phyloP scores from a whole-genome alignment of 2,329 filamentous ascomycete species.

The Aspergillus versicolor region DNA sequence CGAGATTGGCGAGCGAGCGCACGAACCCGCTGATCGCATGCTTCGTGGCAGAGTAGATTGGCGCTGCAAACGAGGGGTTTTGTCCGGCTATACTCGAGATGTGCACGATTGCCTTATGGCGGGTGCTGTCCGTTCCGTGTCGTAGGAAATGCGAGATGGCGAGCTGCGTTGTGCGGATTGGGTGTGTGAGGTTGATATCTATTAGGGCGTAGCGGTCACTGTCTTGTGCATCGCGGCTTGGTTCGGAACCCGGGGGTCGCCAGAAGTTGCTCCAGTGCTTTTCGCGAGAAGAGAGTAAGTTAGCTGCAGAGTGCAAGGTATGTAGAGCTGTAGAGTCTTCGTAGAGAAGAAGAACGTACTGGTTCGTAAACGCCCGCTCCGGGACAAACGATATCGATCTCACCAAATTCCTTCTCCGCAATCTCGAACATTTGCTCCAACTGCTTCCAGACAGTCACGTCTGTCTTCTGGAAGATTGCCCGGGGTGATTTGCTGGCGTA shows the following conservation, averaged over 20 bases:
- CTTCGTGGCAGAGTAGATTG: conserved; percentile 52
- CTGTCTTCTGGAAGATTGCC: conserved; percentile 47
- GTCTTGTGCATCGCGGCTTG: conserved; percentile 42
- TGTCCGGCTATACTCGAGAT: conserved; percentile 52
- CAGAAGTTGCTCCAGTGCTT: conserved; percentile 53
- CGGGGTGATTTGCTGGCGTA: conserved; percentile 31
- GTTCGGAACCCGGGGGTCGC: conserved; percentile 45
- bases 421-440: conserved; percentile 51
- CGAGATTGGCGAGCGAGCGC: conserved; percentile 51
- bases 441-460: conserved; percentile 51
- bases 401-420: conserved; percentile 49
- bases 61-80: conserved; percentile 35
- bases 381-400: conserved; percentile 48
- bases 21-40: conserved; percentile 51
- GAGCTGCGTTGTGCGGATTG: conserved; percentile 52
- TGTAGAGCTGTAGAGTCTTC: not conserved
- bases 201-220: conserved; percentile 46
- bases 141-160: conserved; percentile 51
- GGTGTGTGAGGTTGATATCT: conserved; percentile 55
- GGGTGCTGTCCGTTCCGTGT: conserved; percentile 24
- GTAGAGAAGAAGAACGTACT: conserved; percentile 25
- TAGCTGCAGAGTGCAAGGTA: not conserved
- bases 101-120: conserved; percentile 46
- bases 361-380: conserved; percentile 48
- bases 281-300: not conserved